Evolutionary conservation across 2,329 filamentous ascomycete genomes (phyloP).

Genomic region (Coleophoma crateriformis): DNA sequence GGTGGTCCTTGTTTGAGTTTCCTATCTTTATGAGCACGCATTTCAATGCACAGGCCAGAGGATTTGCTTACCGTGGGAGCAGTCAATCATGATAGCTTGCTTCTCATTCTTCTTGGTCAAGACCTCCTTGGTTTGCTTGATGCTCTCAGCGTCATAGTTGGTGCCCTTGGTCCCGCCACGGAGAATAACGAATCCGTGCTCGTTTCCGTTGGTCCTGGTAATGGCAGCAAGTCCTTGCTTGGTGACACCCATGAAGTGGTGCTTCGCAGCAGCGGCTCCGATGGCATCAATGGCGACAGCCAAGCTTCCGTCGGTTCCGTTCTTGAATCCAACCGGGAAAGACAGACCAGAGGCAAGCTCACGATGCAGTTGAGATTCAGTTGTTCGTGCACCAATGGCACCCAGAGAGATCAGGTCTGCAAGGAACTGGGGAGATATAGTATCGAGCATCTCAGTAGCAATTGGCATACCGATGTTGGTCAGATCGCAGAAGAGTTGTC

Average conservation of each 20-base stretch:
- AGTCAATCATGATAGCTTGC: slow-evolving; percentile 95
- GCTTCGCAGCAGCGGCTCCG: slow-evolving; percentile 74
- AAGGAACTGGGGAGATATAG: slow-evolving; percentile 96
- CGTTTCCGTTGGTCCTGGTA: slow-evolving; percentile 86
- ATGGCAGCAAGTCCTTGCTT: slow-evolving; percentile 96
- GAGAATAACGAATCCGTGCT: slow-evolving; percentile 96
- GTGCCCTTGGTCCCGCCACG: slow-evolving; percentile 87
- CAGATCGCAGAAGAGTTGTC: slow-evolving; percentile 88
- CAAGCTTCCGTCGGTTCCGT: slow-evolving; percentile 90
- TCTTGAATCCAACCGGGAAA: slow-evolving; percentile 99
- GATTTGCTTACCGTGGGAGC: slow-evolving; percentile 72
- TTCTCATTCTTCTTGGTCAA: slow-evolving; percentile 78
- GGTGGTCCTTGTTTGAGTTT: slow-evolving; percentile 96
- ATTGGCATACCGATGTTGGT: slow-evolving; percentile 87
- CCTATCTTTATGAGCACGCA: slow-evolving; percentile 40
- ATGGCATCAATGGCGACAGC: slow-evolving; percentile 94
- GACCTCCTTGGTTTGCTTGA: slow-evolving; percentile 72
- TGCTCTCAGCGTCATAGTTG: slow-evolving; percentile 85
- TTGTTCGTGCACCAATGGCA: slow-evolving; percentile 92
- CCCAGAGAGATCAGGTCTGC: slow-evolving; percentile 93
- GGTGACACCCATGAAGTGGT: slow-evolving; percentile 98
- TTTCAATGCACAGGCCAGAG: neutral
- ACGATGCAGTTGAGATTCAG: slow-evolving; percentile 92
- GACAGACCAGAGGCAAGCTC: slow-evolving; percentile 92
- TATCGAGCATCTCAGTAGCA: slow-evolving; percentile 97